Evolutionary conservation across 1,284 basidiomycete species (phyloP).

Genomic region (Ustilago trichophora): DNA sequence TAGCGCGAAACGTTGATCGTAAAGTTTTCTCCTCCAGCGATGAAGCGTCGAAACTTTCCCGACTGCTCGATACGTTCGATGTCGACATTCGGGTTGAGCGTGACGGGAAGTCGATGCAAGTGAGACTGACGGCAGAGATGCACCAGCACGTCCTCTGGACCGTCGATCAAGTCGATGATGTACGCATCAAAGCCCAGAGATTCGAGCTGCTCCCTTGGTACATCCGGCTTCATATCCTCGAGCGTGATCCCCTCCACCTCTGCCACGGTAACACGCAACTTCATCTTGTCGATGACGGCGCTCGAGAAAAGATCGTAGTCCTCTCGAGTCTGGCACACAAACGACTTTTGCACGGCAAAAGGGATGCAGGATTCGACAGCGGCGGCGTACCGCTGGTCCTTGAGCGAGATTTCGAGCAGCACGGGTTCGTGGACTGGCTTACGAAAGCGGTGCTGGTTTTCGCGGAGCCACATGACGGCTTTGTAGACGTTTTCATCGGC

Average conservation of each 20-base stretch:
- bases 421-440: conserved; percentile 86
- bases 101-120: conserved; percentile 71
- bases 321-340: conserved; percentile 84
- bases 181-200: conserved; percentile 81
- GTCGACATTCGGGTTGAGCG: conserved; percentile 71
- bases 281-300: conserved; percentile 73
- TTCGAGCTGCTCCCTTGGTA: conserved; percentile 70
- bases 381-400: conserved; percentile 73
- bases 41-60: conserved; percentile 72
- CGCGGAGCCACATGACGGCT: conserved; percentile 80
- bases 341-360: conserved; percentile 73
- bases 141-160: conserved; percentile 68
- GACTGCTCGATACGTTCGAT: conserved; percentile 72
- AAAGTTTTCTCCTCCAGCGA: conserved; percentile 74
- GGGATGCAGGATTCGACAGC: conserved; percentile 82
- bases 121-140: conserved; percentile 63
- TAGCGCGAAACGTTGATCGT: conserved; percentile 77
- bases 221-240: conserved; percentile 29
- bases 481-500: conserved; percentile 74
- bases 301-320: conserved; percentile 76
- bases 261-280: conserved; percentile 63
- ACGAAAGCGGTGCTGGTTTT: conserved; percentile 76
- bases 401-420: conserved; percentile 76
- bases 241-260: conserved; percentile 55
- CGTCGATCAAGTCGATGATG: conserved; percentile 77